A percentile compares a stretch with the other conserved stretches of the same genome.
Conservation (phyloP, 257 asterid genomes). For the Leonotis leonurus region DNA sequence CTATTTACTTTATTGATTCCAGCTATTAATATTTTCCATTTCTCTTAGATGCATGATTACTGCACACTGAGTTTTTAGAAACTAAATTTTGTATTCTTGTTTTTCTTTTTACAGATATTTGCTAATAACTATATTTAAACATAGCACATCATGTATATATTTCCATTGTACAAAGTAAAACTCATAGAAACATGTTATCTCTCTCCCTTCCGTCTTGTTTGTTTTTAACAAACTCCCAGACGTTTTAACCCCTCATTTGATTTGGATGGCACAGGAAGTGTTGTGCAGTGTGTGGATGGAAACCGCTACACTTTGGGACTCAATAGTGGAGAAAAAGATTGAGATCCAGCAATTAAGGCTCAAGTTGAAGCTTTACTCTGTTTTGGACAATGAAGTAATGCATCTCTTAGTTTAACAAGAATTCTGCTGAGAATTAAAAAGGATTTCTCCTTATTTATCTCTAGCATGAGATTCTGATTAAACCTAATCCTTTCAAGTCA, state of each 20-base stretch:
- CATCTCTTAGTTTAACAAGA: constrained; percentile 1
- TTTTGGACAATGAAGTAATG: constrained; percentile 66
- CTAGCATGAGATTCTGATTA: neutral
- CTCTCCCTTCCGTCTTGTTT: neutral
- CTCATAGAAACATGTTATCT: neutral
- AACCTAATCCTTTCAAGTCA: neutral
- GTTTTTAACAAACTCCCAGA: neutral
- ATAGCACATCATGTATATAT: neutral
- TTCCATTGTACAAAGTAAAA: neutral
- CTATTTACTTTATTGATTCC: neutral
- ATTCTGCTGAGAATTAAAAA: neutral
- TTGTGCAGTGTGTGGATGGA: constrained; percentile 52
- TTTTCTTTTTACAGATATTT: neutral
- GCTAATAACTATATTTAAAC: neutral
- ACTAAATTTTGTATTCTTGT: neutral
- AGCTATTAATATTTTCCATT: neutral
- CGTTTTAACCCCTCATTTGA: constrained; percentile 8
- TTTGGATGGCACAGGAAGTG: constrained; percentile 55
- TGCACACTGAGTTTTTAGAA: neutral
- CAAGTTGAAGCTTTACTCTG: constrained; percentile 50
- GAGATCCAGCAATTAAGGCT: constrained; percentile 58
- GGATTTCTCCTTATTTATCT: neutral
- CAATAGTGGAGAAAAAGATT: constrained; percentile 48
- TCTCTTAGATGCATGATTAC: constrained; percentile 1
- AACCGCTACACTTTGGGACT: constrained; percentile 40